phyloP scores from a whole-genome alignment of 768 basidiomycete genomes.

The Termitomyces sp. region DNA sequence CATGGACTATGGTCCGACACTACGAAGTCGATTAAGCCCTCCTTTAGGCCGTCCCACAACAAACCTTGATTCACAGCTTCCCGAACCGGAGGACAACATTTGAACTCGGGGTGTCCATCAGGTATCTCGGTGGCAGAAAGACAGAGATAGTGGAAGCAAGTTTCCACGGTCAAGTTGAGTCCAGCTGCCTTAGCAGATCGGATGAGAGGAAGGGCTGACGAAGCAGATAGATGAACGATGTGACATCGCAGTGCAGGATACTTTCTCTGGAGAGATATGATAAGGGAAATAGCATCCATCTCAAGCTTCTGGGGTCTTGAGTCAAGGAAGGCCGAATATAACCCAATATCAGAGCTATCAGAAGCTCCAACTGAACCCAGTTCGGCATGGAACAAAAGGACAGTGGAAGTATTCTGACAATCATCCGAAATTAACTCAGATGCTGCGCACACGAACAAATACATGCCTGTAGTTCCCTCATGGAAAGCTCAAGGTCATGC shows the following conservation, averaged over 20 bases:
- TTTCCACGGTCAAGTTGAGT: constrained; percentile 84
- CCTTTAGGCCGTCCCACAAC: constrained; percentile 79
- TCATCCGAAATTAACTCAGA: neutral
- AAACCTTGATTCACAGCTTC: constrained; percentile 63
- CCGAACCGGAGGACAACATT: constrained; percentile 95
- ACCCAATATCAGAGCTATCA: constrained; percentile 34
- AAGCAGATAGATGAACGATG: constrained; percentile 93
- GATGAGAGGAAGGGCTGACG: constrained; percentile 75
- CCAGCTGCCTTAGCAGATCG: constrained; percentile 62
- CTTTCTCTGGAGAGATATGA: constrained; percentile 57
- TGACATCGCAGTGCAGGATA: constrained; percentile 78
- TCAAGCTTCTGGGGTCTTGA: constrained; percentile 85
- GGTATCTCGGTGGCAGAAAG: constrained; percentile 73
- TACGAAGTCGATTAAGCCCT: constrained; percentile 85
- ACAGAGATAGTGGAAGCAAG: constrained; percentile 95
- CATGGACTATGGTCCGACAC: constrained; percentile 98
- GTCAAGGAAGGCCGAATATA: constrained; percentile 78
- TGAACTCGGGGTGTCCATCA: constrained; percentile 77
- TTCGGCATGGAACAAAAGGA: constrained; percentile 93
- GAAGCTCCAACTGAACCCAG: constrained; percentile 37
- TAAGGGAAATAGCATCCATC: constrained; percentile 73
- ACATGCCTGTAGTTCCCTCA: constrained; percentile 70
- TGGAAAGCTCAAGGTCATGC: constrained; percentile 61
- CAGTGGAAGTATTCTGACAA: constrained; percentile 57
- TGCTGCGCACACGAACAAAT: neutral